Base-by-base conservation (phyloP, 768 basidiomycete species). In the Termitomyces sp. region DNA sequence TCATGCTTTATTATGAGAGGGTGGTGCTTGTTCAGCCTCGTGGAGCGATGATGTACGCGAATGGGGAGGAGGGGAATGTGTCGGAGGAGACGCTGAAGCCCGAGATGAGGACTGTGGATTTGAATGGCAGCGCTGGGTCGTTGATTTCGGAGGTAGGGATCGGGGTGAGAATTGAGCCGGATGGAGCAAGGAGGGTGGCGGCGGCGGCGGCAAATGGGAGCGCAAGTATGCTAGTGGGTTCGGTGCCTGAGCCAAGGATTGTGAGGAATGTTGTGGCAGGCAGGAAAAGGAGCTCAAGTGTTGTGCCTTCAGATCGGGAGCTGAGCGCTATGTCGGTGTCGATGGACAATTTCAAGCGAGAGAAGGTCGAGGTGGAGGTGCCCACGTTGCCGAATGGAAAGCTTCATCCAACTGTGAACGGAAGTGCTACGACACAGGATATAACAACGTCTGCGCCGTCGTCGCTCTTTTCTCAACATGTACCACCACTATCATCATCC, bases 1-100 rank as follows among this genome's bases (percentile, higher is more conserved):
- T 98, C 70, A 91, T 99, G 90, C 78, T 98, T 40, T 98, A 92
- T 66, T 99, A 98, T 64, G 96, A 99, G 75, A 81, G 85, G 31
- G 77, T 73, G 37, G 67, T 74, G 33, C 63, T 69, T 30, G 67
- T 70, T 7, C 55, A 55, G 17, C 62, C 65, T 2, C 67, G 68
- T 17, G 42, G 52, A 3, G 12, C 31, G 3, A 58, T 64, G 2
- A 60, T 66, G 7, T 60, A 62, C 21, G 58, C 62, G 23, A 53
- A 50, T 26, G 58, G 60, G 42, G 64, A 23, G 31, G 40, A 51
- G 44, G 61, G 35, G 54, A 64, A 58, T 60, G 80, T 78, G 60
- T 86, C 84, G 52, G 83, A 85, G 72, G 85, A 87, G 74, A 87
- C 86, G 50, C 70, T 87, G 55, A 80, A 75, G 67, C 81, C 83